phyloP scores from a whole-genome alignment of 306 rosid genomes.

The Quercus dentata region DNA sequence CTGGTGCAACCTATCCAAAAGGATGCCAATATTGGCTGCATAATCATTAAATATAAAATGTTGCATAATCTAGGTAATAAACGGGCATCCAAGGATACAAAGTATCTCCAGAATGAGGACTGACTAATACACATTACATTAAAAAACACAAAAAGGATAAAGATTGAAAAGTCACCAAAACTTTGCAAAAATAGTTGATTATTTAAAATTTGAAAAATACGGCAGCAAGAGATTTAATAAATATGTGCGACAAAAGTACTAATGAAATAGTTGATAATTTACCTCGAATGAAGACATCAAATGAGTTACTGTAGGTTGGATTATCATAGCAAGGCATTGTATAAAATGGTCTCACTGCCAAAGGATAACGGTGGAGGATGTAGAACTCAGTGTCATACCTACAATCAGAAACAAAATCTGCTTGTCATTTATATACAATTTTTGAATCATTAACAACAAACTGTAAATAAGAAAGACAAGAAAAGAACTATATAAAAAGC shows the following conservation, averaged over 20 bases:
- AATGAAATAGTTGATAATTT: conserved; percentile 15
- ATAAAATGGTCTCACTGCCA: conserved; percentile 88
- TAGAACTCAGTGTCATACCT: conserved; percentile 95
- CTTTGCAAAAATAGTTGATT: no score
- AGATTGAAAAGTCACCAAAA: background rate
- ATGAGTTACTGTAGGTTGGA: conserved; percentile 74
- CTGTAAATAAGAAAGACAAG: background rate
- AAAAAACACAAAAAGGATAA: background rate
- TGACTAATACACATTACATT: background rate
- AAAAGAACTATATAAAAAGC: background rate
- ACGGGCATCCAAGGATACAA: background rate
- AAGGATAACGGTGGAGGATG: conserved; percentile 85
- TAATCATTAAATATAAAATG: background rate
- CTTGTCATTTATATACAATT: background rate
- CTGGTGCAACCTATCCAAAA: no score
- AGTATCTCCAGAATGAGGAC: background rate
- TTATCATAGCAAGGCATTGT: conserved; percentile 94
- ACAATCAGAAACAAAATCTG: conserved; percentile 3
- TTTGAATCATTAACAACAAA: background rate
- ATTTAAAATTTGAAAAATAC: background rate
- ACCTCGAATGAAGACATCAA: conserved; percentile 97
- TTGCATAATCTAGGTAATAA: background rate
- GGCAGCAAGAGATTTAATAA: background rate
- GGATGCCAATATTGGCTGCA: no score
- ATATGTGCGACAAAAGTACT: background rate